A percentile compares a stretch with the other conserved stretches of the same genome.
Evolutionary conservation across 495 filamentous ascomycete species (phyloP).

Genomic region (Cairneyella variabilis): DNA sequence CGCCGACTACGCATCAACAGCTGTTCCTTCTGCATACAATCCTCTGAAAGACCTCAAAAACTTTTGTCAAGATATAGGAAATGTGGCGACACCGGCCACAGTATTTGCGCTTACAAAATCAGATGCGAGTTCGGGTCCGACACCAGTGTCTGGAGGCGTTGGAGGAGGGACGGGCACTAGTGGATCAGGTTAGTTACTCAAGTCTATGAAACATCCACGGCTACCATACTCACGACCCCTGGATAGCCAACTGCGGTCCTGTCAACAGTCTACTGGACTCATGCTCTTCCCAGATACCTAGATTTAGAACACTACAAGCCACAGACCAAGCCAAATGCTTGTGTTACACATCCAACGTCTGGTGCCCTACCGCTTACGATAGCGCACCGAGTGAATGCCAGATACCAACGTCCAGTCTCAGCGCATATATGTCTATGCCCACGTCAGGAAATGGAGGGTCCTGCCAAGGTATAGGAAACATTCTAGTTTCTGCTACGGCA

Average conservation of each 20-base stretch:
- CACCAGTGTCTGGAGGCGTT: too few relatives aligned
- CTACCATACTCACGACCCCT: too few relatives aligned
- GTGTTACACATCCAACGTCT: constrained; percentile 7
- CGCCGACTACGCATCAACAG: constrained; percentile 15
- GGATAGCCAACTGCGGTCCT: neutral
- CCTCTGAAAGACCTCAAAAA: constrained; percentile 10
- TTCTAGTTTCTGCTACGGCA: neutral
- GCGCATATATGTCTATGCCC: neutral
- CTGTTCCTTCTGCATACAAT: constrained; percentile 6
- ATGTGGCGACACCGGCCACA: neutral
- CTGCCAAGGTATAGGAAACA: neutral
- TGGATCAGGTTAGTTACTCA: too few relatives aligned
- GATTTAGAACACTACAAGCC: neutral
- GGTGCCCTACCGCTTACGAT: constrained; percentile 14
- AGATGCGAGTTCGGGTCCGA: neutral
- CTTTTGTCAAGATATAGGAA: constrained; percentile 17
- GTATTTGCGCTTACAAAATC: neutral
- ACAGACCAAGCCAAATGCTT: constrained; percentile 8
- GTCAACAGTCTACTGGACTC: neutral
- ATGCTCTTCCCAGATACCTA: neutral
- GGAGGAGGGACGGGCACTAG: neutral
- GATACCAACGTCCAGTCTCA: neutral
- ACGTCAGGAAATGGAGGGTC: neutral
- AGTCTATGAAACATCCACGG: too few relatives aligned
- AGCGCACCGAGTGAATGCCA: constrained; percentile 2